These are phyloP conservation scores for Casaregolazyma lundiana DNA, from an alignment of 1,139 yeast genomes.

Conservation along the genomic window DNA sequence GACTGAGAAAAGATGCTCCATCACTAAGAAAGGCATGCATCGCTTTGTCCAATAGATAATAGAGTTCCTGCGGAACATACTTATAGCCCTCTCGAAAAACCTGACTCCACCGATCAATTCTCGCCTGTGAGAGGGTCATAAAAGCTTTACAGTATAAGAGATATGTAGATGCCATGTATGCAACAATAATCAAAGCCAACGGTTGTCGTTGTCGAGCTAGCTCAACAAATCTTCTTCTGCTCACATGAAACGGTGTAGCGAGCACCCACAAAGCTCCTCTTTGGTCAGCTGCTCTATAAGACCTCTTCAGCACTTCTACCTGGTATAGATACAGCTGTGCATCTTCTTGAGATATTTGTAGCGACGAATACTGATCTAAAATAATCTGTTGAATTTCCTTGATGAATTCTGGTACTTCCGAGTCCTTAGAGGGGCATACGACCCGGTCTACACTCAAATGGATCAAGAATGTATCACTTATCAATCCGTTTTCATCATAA, in stretches of 20 bases:
- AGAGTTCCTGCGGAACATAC: conserved; percentile 2
- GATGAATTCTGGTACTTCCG: neutral
- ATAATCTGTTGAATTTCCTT: neutral
- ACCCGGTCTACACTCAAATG: neutral
- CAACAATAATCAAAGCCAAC: conserved; percentile 2
- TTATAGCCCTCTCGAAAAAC: conserved; percentile 3
- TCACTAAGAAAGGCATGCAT: neutral
- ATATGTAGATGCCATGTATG: conserved; percentile 1
- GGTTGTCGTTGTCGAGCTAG: conserved; percentile 3
- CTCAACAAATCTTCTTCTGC: neutral
- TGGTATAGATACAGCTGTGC: neutral
- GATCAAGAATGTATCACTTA: neutral
- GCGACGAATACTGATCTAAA: neutral
- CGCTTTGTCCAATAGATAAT: conserved; percentile 1
- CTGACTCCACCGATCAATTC: neutral
- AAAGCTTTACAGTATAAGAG: neutral
- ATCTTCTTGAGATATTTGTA: conserved; percentile 3
- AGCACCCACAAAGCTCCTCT: conserved; percentile 1
- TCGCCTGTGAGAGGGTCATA: neutral
- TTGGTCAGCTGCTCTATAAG: neutral
- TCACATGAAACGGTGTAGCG: conserved; percentile 1
- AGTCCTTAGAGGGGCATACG: neutral
- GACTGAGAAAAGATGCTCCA: neutral
- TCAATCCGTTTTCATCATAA: conserved; percentile 1
- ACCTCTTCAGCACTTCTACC: neutral